Conservation (phyloP, 108 stramenopile genomes). For the Skeletonema costatum region DNA sequence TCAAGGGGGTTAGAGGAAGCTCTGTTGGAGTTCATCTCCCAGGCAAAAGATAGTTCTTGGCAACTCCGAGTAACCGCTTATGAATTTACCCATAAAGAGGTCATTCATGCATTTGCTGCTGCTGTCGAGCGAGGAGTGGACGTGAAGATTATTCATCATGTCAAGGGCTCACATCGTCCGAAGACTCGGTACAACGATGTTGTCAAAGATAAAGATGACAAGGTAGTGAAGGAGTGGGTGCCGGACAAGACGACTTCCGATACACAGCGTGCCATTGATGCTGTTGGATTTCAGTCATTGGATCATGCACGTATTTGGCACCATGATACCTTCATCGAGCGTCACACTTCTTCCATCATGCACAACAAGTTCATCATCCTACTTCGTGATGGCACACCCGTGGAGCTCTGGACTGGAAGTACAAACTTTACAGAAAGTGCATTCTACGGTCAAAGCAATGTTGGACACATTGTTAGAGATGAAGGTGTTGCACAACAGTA, state of each 20-base stretch:
- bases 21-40: constrained; percentile 30
- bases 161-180: constrained; percentile 22
- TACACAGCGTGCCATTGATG: constrained; percentile 22
- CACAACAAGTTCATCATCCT: constrained; percentile 52
- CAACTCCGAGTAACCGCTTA: constrained; percentile 33
- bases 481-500: constrained; percentile 19
- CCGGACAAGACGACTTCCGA: constrained; percentile 30
- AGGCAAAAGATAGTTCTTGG: constrained; percentile 18
- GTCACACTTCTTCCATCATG: constrained; percentile 42
- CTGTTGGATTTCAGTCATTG: constrained; percentile 31
- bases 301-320: constrained; percentile 36
- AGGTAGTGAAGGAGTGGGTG: constrained; percentile 36
- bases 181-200: constrained; percentile 17
- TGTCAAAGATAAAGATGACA: constrained; percentile 32
- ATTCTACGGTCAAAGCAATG: constrained; percentile 33
- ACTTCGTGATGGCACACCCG: constrained; percentile 9
- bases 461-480: constrained; percentile 43
- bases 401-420: constrained; percentile 36
- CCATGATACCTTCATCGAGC: constrained; percentile 43
- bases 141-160: constrained; percentile 47
- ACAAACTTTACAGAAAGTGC: constrained; percentile 43
- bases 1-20: constrained; percentile 48
- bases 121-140: constrained; percentile 43
- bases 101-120: constrained; percentile 32
- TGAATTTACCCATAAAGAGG: constrained; percentile 43